phyloP scores from a whole-genome alignment of 345 rosid genomes.

The Salix viminalis region DNA sequence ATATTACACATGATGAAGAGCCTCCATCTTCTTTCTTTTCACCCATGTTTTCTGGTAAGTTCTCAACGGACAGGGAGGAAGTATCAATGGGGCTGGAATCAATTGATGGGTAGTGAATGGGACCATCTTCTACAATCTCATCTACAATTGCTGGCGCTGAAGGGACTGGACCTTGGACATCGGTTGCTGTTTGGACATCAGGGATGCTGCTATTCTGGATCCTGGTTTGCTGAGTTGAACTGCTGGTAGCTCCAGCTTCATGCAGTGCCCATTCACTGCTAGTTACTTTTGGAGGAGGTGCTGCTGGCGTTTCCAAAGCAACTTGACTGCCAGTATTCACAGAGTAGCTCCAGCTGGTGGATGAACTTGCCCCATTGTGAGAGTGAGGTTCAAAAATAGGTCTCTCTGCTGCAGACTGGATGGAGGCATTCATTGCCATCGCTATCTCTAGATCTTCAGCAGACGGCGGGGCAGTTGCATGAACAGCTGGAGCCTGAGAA shows the following conservation, averaged over 20 bases:
- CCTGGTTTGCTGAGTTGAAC: slow-evolving; percentile 13
- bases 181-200: slow-evolving; percentile 11
- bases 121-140: slow-evolving; percentile 52
- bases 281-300: slow-evolving; percentile 34
- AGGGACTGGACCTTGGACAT: slow-evolving; percentile 38
- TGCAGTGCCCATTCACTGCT: slow-evolving; percentile 12
- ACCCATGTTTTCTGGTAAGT: slow-evolving; percentile 17
- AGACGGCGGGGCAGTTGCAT: slow-evolving; percentile 66
- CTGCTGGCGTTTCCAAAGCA: slow-evolving; percentile 18
- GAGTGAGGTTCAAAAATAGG: slow-evolving; percentile 31
- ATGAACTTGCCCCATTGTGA: slow-evolving; percentile 40
- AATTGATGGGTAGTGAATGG: slow-evolving; percentile 74
- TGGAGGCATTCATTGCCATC: slow-evolving; percentile 73
- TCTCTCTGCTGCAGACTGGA: slow-evolving; percentile 52
- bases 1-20: slow-evolving; percentile 55
- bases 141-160: slow-evolving; percentile 56
- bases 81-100: slow-evolving; percentile 54
- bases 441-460: slow-evolving; percentile 61
- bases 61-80: slow-evolving; percentile 29
- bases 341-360: slow-evolving; percentile 31
- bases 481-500: slow-evolving; percentile 31
- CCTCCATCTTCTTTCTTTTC: slow-evolving; percentile 47
- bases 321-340: slow-evolving; percentile 10
- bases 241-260: slow-evolving; percentile 19
- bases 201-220: slow-evolving; percentile 13